These are phyloP conservation scores for Firmiana major DNA, from an alignment of 345 rosid genomes.

Conservation along the genomic window DNA sequence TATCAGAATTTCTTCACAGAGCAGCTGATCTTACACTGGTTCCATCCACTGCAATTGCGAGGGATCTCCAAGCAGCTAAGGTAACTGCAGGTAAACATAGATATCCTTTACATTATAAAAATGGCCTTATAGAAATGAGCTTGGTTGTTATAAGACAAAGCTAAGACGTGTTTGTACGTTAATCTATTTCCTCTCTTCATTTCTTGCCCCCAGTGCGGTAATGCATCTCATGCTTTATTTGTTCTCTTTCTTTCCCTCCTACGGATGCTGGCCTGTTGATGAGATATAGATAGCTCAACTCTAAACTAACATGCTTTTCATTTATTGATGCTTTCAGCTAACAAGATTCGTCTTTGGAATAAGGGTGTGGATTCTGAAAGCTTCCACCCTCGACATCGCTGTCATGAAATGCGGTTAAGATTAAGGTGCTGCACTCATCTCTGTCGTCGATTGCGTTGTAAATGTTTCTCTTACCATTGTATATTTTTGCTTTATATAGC, in stretches of 20 bases:
- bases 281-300: not conserved
- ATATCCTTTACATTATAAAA: not conserved
- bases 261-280: not conserved
- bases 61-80: constrained; percentile 75
- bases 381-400: constrained; percentile 77
- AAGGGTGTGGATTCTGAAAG: constrained; percentile 97
- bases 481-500: constrained; percentile 39
- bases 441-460: not conserved
- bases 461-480: constrained; percentile 15
- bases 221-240: not conserved
- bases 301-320: constrained; percentile 17
- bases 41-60: constrained; percentile 88
- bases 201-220: not conserved
- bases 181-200: not conserved
- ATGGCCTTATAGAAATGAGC: constrained; percentile 1
- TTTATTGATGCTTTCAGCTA: constrained; percentile 43
- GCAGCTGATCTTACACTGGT: constrained; percentile 98
- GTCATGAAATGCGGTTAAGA: constrained; percentile 77
- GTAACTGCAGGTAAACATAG: constrained; percentile 76
- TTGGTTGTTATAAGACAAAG: not conserved
- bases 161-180: not conserved
- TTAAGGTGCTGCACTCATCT: constrained; percentile 44
- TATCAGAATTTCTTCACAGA: constrained; percentile 89
- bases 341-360: constrained; percentile 95
- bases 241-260: not conserved